Percentiles rank a stretch among this genome's conserved stretches.
These are phyloP conservation scores for Leccinum aurantiacum DNA, from an alignment of 768 basidiomycete species.

Conservation along the genomic window DNA sequence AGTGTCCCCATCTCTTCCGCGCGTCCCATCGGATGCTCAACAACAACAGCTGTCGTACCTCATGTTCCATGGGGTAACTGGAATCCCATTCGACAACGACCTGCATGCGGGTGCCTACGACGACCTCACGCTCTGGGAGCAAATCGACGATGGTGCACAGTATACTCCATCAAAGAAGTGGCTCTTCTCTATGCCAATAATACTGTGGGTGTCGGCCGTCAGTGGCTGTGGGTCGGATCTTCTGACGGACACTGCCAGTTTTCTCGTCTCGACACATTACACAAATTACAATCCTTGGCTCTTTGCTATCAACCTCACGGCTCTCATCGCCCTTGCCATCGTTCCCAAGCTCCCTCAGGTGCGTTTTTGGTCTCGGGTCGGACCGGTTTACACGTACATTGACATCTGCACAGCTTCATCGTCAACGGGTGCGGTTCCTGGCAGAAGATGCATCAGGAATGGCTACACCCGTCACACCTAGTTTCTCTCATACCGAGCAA, in stretches of 20 bases:
- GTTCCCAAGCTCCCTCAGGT: slow-evolving; percentile 97
- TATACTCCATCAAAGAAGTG: slow-evolving; percentile 99
- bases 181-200: slow-evolving; percentile 86
- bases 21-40: slow-evolving; percentile 6
- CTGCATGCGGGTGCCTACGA: slow-evolving; percentile 93
- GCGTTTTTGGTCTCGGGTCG: slow-evolving; percentile 23
- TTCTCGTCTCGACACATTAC: slow-evolving; percentile 97
- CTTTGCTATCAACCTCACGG: slow-evolving; percentile 87
- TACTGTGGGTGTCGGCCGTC: slow-evolving; percentile 58
- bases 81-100: slow-evolving; percentile 90
- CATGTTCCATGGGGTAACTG: slow-evolving; percentile 98
- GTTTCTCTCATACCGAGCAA: slow-evolving; percentile 53
- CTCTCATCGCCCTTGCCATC: slow-evolving; percentile 72
- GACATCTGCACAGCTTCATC: slow-evolving; percentile 59
- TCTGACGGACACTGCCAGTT: slow-evolving; percentile 47
- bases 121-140: slow-evolving; percentile 97
- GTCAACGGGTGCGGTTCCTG: slow-evolving; percentile 79
- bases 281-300: slow-evolving; percentile 94
- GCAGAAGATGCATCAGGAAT: slow-evolving; percentile 62
- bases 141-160: slow-evolving; percentile 98
- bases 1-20: slow-evolving; percentile 27
- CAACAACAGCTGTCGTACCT: slow-evolving; percentile 79
- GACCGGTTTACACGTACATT: slow-evolving; percentile 12
- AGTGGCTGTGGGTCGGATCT: not conserved
- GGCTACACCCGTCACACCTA: slow-evolving; percentile 62